phyloP scores from a whole-genome alignment of 495 filamentous ascomycete genomes.

The Daldinia childiae region DNA sequence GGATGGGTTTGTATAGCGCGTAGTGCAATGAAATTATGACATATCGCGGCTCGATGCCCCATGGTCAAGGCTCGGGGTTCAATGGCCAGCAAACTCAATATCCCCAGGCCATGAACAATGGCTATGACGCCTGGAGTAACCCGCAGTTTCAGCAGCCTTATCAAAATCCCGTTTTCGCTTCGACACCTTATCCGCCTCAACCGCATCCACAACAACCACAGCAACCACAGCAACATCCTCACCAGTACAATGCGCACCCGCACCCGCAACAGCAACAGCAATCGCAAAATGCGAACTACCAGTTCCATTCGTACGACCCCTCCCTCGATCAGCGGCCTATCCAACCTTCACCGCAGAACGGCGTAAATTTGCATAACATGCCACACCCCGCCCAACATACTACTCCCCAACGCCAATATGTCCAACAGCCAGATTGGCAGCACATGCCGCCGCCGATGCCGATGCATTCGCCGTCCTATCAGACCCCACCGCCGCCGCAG shows the following conservation, averaged over 20 bases:
- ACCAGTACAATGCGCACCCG: background rate
- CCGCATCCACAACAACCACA: constrained; percentile 16
- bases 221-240: constrained; percentile 12
- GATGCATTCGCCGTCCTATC: constrained; percentile 36
- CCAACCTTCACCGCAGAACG: constrained; percentile 34
- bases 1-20: constrained; percentile 24
- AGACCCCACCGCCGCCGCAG: constrained; percentile 28
- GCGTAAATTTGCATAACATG: constrained; percentile 32
- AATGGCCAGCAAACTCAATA: constrained; percentile 51
- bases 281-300: constrained; percentile 38
- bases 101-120: constrained; percentile 36
- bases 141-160: constrained; percentile 40
- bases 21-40: constrained; percentile 51
- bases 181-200: constrained; percentile 16
- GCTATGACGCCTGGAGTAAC: constrained; percentile 39
- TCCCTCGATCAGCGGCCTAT: constrained; percentile 44
- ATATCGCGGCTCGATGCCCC: constrained; percentile 56
- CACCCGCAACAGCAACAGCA: constrained; percentile 24
- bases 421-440: constrained; percentile 30
- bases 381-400: constrained; percentile 36
- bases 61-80: constrained; percentile 53
- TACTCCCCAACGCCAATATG: constrained; percentile 35
- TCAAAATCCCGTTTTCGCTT: constrained; percentile 24
- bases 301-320: constrained; percentile 46
- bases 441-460: constrained; percentile 39